Percentiles rank a stretch among this genome's conserved stretches.
Evolutionary conservation across 129 eudicot species (phyloP).

Genomic region (Dittrichia graveolens): DNA sequence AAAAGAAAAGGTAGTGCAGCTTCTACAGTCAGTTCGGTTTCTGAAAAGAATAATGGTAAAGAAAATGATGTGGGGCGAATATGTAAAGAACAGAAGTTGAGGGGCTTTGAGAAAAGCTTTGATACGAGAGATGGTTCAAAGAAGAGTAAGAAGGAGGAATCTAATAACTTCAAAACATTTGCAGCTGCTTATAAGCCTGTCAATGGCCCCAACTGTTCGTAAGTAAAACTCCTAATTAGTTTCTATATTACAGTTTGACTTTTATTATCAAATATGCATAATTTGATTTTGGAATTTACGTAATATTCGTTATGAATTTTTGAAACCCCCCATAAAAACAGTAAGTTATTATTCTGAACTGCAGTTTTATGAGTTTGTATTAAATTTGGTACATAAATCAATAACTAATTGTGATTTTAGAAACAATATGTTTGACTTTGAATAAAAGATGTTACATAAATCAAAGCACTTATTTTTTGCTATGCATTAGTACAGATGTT

Average conservation of each 20-base stretch:
- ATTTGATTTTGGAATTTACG: not conserved
- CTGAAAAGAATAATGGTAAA: constrained; percentile 29
- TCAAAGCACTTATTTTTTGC: constrained; percentile 17
- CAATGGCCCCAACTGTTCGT: constrained; percentile 78
- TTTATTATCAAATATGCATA: constrained; percentile 14
- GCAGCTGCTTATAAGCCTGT: constrained; percentile 53
- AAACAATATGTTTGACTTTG: constrained; percentile 13
- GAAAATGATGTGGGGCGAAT: constrained; percentile 33
- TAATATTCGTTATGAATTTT: not conserved
- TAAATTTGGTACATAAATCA: not conserved
- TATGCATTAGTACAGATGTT: not conserved
- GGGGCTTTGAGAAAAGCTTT: constrained; percentile 52
- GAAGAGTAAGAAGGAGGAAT: constrained; percentile 42
- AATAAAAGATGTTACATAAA: no score
- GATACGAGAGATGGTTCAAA: constrained; percentile 40
- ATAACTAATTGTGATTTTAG: not conserved
- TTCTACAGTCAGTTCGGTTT: constrained; percentile 24
- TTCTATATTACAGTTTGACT: constrained; percentile 21
- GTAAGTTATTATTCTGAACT: not conserved
- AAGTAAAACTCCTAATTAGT: constrained; percentile 36
- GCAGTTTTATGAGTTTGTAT: constrained; percentile 4
- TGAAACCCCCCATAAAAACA: not conserved
- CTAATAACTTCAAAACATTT: constrained; percentile 30
- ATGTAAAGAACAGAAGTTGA: constrained; percentile 38
- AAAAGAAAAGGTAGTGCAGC: constrained; percentile 32